Conservation (phyloP, 1,284 basidiomycete genomes). For the Thecaphora thlaspeos region DNA sequence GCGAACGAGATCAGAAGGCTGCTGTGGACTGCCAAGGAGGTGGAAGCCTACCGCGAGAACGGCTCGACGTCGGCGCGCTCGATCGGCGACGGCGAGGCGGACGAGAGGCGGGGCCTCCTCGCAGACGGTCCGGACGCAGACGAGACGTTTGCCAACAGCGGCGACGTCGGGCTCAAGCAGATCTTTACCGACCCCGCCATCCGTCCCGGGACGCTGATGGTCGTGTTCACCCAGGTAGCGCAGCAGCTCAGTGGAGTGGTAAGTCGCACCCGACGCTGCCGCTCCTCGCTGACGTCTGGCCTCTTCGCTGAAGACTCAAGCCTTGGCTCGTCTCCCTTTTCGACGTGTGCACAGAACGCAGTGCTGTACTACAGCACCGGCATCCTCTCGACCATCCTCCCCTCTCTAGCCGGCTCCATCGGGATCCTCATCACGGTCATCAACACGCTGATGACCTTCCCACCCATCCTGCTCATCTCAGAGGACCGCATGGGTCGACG, state of each 20-base stretch:
- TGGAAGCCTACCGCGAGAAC: conserved; percentile 2
- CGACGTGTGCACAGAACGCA: conserved; percentile 25
- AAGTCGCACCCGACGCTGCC: conserved; percentile 1
- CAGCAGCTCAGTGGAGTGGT: conserved; percentile 52
- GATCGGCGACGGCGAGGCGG: conserved; percentile 3
- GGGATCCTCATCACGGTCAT: conserved; percentile 52
- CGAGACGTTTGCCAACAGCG: neutral
- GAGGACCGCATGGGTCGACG: conserved; percentile 63
- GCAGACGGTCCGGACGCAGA: conserved; percentile 1
- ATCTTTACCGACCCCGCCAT: conserved; percentile 26
- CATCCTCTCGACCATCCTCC: conserved; percentile 44
- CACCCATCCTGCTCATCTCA: conserved; percentile 75
- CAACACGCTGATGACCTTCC: conserved; percentile 76
- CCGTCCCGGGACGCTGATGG: conserved; percentile 29
- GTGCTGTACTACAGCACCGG: conserved; percentile 54
- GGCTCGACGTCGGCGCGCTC: conserved; percentile 1
- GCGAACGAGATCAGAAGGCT: conserved; percentile 17
- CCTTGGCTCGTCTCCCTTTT: neutral
- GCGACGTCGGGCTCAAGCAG: conserved; percentile 6
- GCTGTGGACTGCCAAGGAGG: conserved; percentile 29
- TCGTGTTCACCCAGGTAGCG: conserved; percentile 48
- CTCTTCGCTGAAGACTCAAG: neutral
- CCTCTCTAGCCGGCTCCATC: conserved; percentile 30
- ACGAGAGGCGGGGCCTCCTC: conserved; percentile 24
- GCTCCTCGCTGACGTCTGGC: neutral